These are phyloP conservation scores for Acrasis kona DNA, from an alignment of 78 protist species.

Conservation along the genomic window DNA sequence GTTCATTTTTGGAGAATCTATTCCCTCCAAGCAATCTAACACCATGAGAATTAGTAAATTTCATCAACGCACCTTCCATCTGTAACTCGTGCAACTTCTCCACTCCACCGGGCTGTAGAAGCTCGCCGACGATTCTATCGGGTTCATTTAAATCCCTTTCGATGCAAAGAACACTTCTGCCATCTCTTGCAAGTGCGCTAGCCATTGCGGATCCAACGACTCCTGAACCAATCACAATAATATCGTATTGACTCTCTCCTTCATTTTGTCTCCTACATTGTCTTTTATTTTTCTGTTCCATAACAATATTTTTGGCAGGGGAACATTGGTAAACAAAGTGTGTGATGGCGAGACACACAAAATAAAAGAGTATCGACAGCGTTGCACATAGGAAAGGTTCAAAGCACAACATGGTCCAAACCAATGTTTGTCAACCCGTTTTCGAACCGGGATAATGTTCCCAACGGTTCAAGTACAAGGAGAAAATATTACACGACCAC, in stretches of 20 bases:
- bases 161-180: slow-evolving; percentile 35
- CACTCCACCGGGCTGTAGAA: slow-evolving; percentile 81
- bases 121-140: slow-evolving; percentile 71
- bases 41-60: too few relatives aligned
- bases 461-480: too few relatives aligned
- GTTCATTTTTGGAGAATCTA: slow-evolving; percentile 34
- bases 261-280: not conserved
- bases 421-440: too few relatives aligned
- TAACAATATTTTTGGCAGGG: too few relatives aligned
- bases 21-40: slow-evolving; percentile 47
- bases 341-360: too few relatives aligned
- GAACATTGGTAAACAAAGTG: too few relatives aligned
- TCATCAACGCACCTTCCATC: too few relatives aligned
- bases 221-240: slow-evolving; percentile 62
- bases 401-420: too few relatives aligned
- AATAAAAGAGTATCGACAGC: not conserved
- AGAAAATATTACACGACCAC: too few relatives aligned
- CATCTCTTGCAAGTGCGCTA: slow-evolving; percentile 35
- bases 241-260: slow-evolving; percentile 44
- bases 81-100: slow-evolving; percentile 37
- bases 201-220: slow-evolving; percentile 59
- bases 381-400: too few relatives aligned
- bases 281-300: too few relatives aligned
- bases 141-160: slow-evolving; percentile 61
- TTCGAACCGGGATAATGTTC: too few relatives aligned